These are phyloP conservation scores for Blastocladiella britannica DNA, from an alignment of 192 early-diverging fungal species.

Conservation along the genomic window DNA sequence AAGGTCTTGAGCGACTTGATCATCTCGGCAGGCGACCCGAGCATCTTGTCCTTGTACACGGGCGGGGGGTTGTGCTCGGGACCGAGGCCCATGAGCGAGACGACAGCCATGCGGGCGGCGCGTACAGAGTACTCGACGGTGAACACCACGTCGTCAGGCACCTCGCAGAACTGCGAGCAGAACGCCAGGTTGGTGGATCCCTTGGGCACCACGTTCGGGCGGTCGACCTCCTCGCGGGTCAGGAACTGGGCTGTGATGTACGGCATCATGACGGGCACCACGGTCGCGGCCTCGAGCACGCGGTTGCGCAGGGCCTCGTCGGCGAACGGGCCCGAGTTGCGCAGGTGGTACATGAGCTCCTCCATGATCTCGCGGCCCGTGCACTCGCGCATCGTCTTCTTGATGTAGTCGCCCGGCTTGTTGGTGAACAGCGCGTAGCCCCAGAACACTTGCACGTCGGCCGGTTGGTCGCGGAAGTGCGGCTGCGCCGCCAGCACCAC, in stretches of 20 bases:
- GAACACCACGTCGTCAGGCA: constrained; percentile 16
- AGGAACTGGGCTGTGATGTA: constrained; percentile 14
- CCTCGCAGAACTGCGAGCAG: constrained; percentile 16
- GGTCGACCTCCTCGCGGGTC: constrained; percentile 8
- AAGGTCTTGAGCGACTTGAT: neutral
- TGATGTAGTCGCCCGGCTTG: constrained; percentile 13
- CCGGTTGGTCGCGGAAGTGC: constrained; percentile 15
- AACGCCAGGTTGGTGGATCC: constrained; percentile 15
- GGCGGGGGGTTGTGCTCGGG: constrained; percentile 5
- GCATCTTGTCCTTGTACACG: constrained; percentile 8
- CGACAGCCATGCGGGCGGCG: constrained; percentile 14
- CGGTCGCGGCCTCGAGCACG: constrained; percentile 7
- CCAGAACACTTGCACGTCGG: constrained; percentile 13
- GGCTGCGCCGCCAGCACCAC: constrained; percentile 13
- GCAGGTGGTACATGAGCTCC: constrained; percentile 9
- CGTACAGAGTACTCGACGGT: constrained; percentile 18
- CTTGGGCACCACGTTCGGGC: constrained; percentile 11
- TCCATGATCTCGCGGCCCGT: constrained; percentile 12
- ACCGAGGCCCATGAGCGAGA: constrained; percentile 5
- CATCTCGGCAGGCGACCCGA: neutral
- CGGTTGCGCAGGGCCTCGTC: neutral
- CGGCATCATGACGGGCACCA: constrained; percentile 13
- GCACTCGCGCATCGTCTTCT: constrained; percentile 16
- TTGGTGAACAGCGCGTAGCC: constrained; percentile 12
- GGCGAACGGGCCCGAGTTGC: neutral